Base-by-base conservation (phyloP, 1,284 basidiomycete genomes). In the Mycena citricolor region DNA sequence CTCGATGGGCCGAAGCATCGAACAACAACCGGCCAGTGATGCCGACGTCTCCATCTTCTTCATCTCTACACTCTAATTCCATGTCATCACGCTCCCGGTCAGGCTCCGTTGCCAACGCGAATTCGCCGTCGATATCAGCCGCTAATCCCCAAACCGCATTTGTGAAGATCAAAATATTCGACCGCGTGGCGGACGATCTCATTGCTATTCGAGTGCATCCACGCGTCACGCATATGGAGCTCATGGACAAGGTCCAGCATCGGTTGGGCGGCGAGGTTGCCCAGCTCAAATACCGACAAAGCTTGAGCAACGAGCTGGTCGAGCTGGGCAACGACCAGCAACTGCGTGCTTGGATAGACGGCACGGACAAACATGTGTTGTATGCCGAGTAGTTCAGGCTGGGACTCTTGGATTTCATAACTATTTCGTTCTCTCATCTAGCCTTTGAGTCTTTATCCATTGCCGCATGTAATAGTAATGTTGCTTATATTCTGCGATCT, bases 151-250 rank as follows among this genome's bases (percentile, higher is more conserved):
- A 88, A 57, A 82, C 89, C 26, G 82, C 91, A 26, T 95, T 94
- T 66, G 79, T 97, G 57, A 97, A 97, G 71, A 97, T 99, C 70
- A 99, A 99, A 71, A 92, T 99, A 42, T 97, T 95, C 61, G 88
- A 97, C 64, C 77, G 87, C 23, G 76, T 86, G 48, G 86, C 92
- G 20, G 91, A 97, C 62, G 95, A 98, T 62, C 73, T 99, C 39
- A 92, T 99, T 50, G 95, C 97, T 3, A 92, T 99, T 40, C 85
- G 97, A n/a, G 94, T 98, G 31, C 94, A 95, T 57, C 93, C 95
- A n/a, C 80, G 77, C 26, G 93, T 98, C 23, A 82, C 90, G 5
- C 86, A 89, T 57, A 70, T 67, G 11, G 90, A 95, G 59, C 74
- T 99, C 49, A 81, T 97, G 71, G 86, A 86, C 39, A 99, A 98